These are phyloP conservation scores for Termitomyces sp. DNA, from an alignment of 768 basidiomycete species.

Conservation along the genomic window DNA sequence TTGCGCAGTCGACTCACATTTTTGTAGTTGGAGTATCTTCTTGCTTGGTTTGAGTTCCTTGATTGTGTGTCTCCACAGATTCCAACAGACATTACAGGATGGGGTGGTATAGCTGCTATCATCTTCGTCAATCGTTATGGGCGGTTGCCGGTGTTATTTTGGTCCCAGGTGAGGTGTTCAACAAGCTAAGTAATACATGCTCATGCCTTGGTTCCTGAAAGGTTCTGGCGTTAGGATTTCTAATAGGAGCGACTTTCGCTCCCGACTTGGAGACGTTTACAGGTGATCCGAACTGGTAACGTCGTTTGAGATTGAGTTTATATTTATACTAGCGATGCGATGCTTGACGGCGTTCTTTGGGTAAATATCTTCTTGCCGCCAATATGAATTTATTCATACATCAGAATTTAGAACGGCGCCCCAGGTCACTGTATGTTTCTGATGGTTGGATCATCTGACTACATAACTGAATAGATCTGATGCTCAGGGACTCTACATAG, in stretches of 20 bases:
- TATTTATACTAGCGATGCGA: conserved; percentile 22
- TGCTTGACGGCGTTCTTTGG: conserved; percentile 32
- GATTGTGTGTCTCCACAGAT: background rate
- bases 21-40: conserved; percentile 52
- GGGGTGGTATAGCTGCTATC: conserved; percentile 48
- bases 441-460: background rate
- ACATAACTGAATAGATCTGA: background rate
- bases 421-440: conserved; percentile 38
- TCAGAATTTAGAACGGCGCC: conserved; percentile 37
- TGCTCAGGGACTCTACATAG: conserved; percentile 41
- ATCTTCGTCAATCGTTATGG: conserved; percentile 51
- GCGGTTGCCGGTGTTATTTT: conserved; percentile 59
- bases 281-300: conserved; percentile 11
- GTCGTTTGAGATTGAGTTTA: too few species aligned
- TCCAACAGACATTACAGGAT: conserved; percentile 18
- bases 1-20: background rate
- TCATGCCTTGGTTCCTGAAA: conserved; percentile 12
- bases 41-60: conserved; percentile 32
- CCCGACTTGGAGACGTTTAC: conserved; percentile 45
- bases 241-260: conserved; percentile 51
- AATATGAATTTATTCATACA: background rate
- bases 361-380: conserved; percentile 2
- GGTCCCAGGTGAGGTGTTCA: conserved; percentile 42
- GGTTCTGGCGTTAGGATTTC: conserved; percentile 47
- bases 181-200: background rate